A percentile compares a stretch with the other conserved stretches of the same genome.
Conservation (phyloP, 116 monocot species). For the Zostera marina region DNA sequence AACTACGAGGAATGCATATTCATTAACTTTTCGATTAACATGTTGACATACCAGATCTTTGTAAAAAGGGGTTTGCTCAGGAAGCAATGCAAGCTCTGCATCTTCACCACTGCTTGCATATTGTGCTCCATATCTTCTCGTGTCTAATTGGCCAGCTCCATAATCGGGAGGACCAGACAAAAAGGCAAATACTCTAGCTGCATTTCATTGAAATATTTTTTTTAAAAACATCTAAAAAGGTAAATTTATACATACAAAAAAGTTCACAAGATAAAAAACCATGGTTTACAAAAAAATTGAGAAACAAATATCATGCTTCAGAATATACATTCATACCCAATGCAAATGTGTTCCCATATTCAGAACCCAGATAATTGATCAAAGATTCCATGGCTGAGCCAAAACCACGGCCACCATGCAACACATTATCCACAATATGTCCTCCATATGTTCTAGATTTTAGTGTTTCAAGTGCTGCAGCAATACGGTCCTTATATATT, state of each 20-base stretch:
- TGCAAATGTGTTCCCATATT: slow-evolving; percentile 85
- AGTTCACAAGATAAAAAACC: not conserved
- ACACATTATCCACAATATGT: slow-evolving; percentile 57
- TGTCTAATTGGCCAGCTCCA: slow-evolving; percentile 91
- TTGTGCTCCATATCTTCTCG: slow-evolving; percentile 85
- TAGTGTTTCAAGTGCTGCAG: slow-evolving; percentile 88
- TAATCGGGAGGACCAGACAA: slow-evolving; percentile 97
- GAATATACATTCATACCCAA: slow-evolving; percentile 47
- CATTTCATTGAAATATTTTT: not conserved
- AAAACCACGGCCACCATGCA: slow-evolving; percentile 76
- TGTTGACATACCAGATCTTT: slow-evolving; percentile 58
- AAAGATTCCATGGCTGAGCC: slow-evolving; percentile 72
- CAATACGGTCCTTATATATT: slow-evolving; percentile 82
- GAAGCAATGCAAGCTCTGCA: slow-evolving; percentile 79
- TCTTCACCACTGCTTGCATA: slow-evolving; percentile 91
- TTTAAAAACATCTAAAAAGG: slow-evolving; percentile 5
- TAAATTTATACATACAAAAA: not conserved
- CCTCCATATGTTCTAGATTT: slow-evolving; percentile 82
- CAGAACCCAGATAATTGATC: slow-evolving; percentile 66
- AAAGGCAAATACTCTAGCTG: slow-evolving; percentile 99
- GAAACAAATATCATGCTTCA: not conserved
- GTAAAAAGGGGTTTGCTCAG: slow-evolving; percentile 94
- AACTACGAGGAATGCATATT: slow-evolving; percentile 7
- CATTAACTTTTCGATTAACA: not conserved
- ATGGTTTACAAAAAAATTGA: not conserved